A percentile compares a stretch with the other conserved stretches of the same genome.
These are phyloP conservation scores for Azolla pinnata DNA, from an alignment of 75 land plant species.

Conservation along the genomic window DNA sequence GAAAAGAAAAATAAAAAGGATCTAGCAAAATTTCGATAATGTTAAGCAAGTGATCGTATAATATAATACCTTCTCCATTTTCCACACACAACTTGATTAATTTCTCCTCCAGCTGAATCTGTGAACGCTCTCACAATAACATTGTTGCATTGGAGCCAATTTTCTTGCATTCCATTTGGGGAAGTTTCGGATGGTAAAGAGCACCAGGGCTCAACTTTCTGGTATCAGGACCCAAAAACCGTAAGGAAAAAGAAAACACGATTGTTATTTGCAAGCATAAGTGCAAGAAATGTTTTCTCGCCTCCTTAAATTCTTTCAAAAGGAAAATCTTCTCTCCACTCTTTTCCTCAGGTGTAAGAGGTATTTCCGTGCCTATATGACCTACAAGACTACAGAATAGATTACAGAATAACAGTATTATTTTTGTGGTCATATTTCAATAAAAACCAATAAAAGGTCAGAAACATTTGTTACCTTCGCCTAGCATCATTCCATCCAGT, in stretches of 20 bases:
- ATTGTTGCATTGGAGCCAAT: conserved; percentile 19
- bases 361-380: conserved; percentile 1
- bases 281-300: neutral
- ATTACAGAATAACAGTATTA: neutral
- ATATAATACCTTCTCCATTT: conserved; percentile 32
- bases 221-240: no score
- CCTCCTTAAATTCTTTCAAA: neutral
- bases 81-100: conserved; percentile 20
- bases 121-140: neutral
- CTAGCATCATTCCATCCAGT: neutral
- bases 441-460: no score
- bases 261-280: neutral
- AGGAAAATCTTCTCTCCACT: neutral
- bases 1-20: no score
- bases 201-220: neutral
- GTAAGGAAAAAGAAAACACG: neutral
- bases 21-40: no score
- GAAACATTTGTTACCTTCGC: neutral
- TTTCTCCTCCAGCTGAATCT: neutral
- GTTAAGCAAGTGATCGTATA: neutral
- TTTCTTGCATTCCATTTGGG: conserved; percentile 2
- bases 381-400: neutral
- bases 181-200: neutral
- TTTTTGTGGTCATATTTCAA: no score
- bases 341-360: neutral